Conservation (phyloP, 2,329 filamentous ascomycete species). For the Aspergillus sp. region DNA sequence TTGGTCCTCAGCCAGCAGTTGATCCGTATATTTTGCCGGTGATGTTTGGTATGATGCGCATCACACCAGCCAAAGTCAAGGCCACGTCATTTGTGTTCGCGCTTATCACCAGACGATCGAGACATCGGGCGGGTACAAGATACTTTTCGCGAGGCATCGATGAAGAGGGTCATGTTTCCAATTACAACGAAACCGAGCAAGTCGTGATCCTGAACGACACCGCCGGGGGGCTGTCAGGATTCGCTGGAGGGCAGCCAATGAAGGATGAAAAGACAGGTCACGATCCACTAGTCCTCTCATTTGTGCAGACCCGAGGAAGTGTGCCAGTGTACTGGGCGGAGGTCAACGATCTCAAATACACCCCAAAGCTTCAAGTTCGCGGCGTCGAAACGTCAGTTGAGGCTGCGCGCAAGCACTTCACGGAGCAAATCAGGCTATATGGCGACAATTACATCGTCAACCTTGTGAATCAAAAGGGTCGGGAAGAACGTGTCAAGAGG, state of each 20-base stretch:
- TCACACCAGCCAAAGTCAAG: conserved; percentile 78
- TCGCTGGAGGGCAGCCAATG: conserved; percentile 66
- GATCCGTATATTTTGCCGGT: conserved; percentile 93
- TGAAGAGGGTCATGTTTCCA: conserved; percentile 89
- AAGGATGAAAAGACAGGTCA: conserved; percentile 64
- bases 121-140: conserved; percentile 80
- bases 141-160: conserved; percentile 94
- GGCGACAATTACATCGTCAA: conserved; percentile 98
- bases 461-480: conserved; percentile 89
- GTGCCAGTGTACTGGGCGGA: conserved; percentile 96
- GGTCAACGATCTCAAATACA: conserved; percentile 86
- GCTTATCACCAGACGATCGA: conserved; percentile 79
- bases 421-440: conserved; percentile 86
- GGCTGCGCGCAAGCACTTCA: conserved; percentile 78
- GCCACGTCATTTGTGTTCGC: conserved; percentile 73
- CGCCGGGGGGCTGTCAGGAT: conserved; percentile 65
- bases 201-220: conserved; percentile 81
- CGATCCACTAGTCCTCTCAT: conserved; percentile 84
- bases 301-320: conserved; percentile 92
- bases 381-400: conserved; percentile 70
- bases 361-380: conserved; percentile 79
- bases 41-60: conserved; percentile 93
- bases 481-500: conserved; percentile 80
- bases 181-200: conserved; percentile 98
- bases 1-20: conserved; percentile 58